Conservation (phyloP, 2,329 filamentous ascomycete species). For the Trichoderma endophyticum region DNA sequence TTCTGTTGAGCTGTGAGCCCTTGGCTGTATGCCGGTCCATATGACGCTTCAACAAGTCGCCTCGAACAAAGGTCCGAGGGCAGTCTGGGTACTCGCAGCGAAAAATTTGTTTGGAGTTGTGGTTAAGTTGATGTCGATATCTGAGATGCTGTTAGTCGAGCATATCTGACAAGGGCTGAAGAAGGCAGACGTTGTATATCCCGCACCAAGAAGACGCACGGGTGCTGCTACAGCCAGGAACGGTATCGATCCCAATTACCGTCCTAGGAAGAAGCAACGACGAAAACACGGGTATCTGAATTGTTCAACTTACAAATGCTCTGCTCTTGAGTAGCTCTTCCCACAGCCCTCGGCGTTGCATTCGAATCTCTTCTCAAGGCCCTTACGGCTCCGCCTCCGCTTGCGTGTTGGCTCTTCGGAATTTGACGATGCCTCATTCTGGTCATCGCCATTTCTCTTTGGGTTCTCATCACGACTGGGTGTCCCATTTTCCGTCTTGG, state of each 20-base stretch:
- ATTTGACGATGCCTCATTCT: constrained; percentile 16
- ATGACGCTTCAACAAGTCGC: constrained; percentile 86
- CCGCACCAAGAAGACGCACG: not conserved
- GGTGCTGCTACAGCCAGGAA: not conserved
- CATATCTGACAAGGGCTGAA: not conserved
- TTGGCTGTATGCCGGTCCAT: constrained; percentile 77
- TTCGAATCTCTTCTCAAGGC: constrained; percentile 75
- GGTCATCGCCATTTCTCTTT: constrained; percentile 3
- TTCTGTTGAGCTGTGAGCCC: constrained; percentile 71
- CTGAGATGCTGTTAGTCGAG: constrained; percentile 34
- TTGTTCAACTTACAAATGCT: constrained; percentile 71
- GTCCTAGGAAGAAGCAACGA: not conserved
- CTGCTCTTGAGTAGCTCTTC: constrained; percentile 93
- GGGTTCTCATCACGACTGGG: not conserved
- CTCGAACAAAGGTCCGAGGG: constrained; percentile 83
- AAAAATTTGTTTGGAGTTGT: constrained; percentile 93
- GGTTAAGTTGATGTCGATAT: constrained; percentile 91
- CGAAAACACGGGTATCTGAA: constrained; percentile 15
- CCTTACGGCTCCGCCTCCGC: constrained; percentile 70
- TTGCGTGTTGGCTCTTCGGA: constrained; percentile 38
- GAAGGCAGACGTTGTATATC: not conserved
- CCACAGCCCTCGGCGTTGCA: constrained; percentile 85
- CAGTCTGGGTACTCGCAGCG: constrained; percentile 91
- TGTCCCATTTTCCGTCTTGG: constrained; percentile 7
- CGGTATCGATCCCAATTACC: not conserved